Evolutionary conservation across 2,329 filamentous ascomycete species (phyloP), one percentile per base, ranked within the genome.

Genomic region (Monilinia vaccinii-corymbosi): DNA sequence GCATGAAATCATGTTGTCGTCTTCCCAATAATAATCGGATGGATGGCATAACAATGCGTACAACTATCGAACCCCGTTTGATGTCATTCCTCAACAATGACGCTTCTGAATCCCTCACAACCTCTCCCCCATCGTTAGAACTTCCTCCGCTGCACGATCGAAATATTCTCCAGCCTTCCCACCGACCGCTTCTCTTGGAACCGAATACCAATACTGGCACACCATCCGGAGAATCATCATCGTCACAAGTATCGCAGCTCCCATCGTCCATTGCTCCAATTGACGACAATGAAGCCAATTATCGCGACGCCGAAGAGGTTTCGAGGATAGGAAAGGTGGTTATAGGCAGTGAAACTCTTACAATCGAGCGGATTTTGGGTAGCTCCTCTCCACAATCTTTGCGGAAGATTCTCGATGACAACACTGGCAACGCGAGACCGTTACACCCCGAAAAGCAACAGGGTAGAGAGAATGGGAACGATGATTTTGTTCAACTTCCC

Each of bases 41-140:
- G 11, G 18, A 42, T 16, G 11, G n/a, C 40, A 61, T 63, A 18
- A 56, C 58, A 56, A 71, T 71, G 69, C 66, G 69, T 62, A 64
- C 64, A 47, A 85, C 82, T 32, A 86, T 86, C 74, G 83, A 86
- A 78, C 83, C 83, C 70, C 81, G 83, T 70, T 77, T 86, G 66
- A 86, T 85, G 70, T 82, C 85, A 71, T 74, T 86, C 65, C 76
- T 86, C 68, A 86, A 86, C 72, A 79, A 83, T 68, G 77, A 77
- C 52, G 76, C 76, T 46, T 75, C 76, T 63, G 62, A 67, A 47
- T 46, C 57, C 16, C 63, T 62, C 48, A 42, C 57, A 18, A 44
- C 77, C 10, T 36, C 34, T 36, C 56, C 67, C 50, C 67, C 75
- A 74, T 67, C 76, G 63, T 73, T 78, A 68, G 80, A 82, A 62